Evolutionary conservation across 441 rosid species (phyloP).

Genomic region (Croton setiger): DNA sequence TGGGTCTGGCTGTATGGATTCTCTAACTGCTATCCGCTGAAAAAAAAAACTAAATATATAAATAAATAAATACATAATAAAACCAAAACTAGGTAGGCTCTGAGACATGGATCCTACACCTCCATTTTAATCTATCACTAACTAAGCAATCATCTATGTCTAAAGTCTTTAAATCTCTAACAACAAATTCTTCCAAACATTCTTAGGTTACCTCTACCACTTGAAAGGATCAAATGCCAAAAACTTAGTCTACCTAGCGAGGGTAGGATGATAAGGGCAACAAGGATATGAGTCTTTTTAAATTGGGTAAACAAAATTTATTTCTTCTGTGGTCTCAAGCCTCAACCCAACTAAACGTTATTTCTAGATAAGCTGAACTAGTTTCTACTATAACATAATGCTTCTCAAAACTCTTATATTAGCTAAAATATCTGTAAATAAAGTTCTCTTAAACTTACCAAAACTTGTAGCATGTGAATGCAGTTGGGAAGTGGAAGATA

Average conservation of each 20-base stretch:
- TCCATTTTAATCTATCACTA: too few relatives aligned
- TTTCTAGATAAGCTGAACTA: background rate
- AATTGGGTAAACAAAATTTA: background rate
- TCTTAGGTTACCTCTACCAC: too few relatives aligned
- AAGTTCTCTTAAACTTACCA: constrained; percentile 39
- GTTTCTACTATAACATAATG: background rate
- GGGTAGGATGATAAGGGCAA: background rate
- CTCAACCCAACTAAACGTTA: background rate
- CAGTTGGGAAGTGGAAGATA: constrained; percentile 45
- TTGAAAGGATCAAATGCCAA: background rate
- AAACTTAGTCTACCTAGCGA: background rate
- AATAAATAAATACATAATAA: too few relatives aligned
- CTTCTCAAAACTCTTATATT: background rate
- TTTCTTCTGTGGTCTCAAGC: background rate
- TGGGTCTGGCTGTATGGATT: too few relatives aligned
- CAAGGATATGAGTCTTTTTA: background rate
- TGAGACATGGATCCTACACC: too few relatives aligned
- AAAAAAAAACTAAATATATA: too few relatives aligned
- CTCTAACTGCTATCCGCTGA: too few relatives aligned
- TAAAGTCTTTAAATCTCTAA: too few relatives aligned
- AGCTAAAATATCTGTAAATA: background rate
- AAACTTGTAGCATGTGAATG: constrained; percentile 96
- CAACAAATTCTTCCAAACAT: too few relatives aligned
- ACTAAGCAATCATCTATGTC: too few relatives aligned
- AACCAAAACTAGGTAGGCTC: too few relatives aligned